Evolutionary conservation across 2,329 filamentous ascomycete genomes (phyloP).

Genomic region (Lasiodiplodia citricola): DNA sequence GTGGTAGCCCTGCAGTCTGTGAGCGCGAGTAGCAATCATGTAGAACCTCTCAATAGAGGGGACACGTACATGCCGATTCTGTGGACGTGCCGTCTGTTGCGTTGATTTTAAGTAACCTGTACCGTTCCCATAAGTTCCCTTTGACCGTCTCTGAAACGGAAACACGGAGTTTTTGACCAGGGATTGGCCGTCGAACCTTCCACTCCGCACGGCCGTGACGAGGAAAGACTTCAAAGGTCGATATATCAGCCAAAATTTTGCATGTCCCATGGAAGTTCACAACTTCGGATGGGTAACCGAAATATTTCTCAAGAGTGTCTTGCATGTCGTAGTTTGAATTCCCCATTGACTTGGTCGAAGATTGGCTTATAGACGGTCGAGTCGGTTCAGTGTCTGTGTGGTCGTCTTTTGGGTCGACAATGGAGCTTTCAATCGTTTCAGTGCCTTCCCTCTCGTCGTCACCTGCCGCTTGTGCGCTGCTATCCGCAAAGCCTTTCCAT

Average conservation of each 20-base stretch:
- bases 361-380: too few relatives aligned
- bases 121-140: background rate
- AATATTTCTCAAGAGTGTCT: background rate
- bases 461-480: too few relatives aligned
- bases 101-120: background rate
- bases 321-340: background rate
- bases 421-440: too few relatives aligned
- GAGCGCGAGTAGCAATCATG: background rate
- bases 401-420: too few relatives aligned
- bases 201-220: background rate
- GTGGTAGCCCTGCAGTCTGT: background rate
- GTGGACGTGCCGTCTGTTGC: background rate
- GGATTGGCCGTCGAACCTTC: background rate
- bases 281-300: background rate
- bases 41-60: too few relatives aligned
- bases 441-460: too few relatives aligned
- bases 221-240: background rate
- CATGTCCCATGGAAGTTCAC: background rate
- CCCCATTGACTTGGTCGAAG: accelerated
- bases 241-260: background rate
- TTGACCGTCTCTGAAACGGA: background rate
- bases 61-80: background rate
- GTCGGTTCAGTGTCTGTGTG: too few relatives aligned
- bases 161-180: background rate
- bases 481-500: too few relatives aligned